Percentiles rank a stretch among this genome's conserved stretches.
These are phyloP conservation scores for Coemansia sp. DNA, from an alignment of 192 early-diverging fungal genomes.

Conservation along the genomic window DNA sequence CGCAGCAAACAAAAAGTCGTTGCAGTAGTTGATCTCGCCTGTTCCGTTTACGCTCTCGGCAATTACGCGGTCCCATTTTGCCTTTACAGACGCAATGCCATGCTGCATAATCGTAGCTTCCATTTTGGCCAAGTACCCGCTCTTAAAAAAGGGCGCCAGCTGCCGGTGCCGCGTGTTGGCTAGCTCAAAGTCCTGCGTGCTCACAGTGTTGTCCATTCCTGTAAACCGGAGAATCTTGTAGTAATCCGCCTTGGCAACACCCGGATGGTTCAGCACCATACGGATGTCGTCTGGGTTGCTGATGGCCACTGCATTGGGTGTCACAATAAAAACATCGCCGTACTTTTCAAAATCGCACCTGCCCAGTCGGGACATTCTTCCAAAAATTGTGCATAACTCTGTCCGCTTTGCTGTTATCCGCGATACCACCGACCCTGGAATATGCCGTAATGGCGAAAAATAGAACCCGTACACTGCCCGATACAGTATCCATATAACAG, in stretches of 20 bases:
- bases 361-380: conserved; percentile 28
- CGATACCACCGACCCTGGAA: conserved; percentile 30
- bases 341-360: conserved; percentile 23
- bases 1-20: conserved; percentile 39
- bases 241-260: conserved; percentile 26
- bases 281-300: conserved; percentile 38
- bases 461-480: conserved; percentile 15
- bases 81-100: conserved; percentile 31
- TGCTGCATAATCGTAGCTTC: conserved; percentile 44
- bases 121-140: conserved; percentile 34
- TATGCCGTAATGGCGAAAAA: conserved; percentile 31
- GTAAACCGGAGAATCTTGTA: conserved; percentile 44
- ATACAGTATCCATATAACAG: conserved; percentile 1
- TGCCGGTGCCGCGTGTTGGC: conserved; percentile 41
- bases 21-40: conserved; percentile 43
- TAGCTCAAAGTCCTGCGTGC: conserved; percentile 35
- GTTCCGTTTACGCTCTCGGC: conserved; percentile 13
- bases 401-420: conserved; percentile 24
- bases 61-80: conserved; percentile 36
- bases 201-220: conserved; percentile 46
- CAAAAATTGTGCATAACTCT: conserved; percentile 9
- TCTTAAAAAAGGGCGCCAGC: conserved; percentile 44
- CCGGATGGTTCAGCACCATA: conserved; percentile 19
- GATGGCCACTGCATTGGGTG: conserved; percentile 24
- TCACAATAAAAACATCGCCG: conserved; percentile 33